These are phyloP conservation scores for Trichoderma semiorbis DNA, from an alignment of 2,329 filamentous ascomycete genomes.

Conservation along the genomic window DNA sequence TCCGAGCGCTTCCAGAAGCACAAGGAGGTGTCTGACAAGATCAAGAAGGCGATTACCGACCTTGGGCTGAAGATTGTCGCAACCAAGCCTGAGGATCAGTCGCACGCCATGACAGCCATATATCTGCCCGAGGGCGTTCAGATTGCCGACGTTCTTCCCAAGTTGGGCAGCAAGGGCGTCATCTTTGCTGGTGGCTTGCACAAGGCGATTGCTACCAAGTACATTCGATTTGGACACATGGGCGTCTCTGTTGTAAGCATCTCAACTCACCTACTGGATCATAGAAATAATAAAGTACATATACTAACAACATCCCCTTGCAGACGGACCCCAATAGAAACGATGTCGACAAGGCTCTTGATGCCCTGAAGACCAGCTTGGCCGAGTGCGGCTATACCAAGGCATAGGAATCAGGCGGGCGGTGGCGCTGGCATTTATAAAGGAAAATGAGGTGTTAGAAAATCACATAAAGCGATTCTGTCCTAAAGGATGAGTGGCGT, in stretches of 20 bases:
- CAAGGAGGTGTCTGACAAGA: constrained; percentile 71
- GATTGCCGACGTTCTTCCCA: constrained; percentile 79
- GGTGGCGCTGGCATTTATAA: constrained; percentile 14
- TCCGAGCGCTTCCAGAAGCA: constrained; percentile 81
- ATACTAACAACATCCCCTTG: background rate
- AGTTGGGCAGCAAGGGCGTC: constrained; percentile 79
- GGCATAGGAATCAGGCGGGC: constrained; percentile 22
- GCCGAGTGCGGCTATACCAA: constrained; percentile 66
- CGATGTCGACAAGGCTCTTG: constrained; percentile 81
- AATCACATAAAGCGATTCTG: background rate
- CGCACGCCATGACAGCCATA: constrained; percentile 96
- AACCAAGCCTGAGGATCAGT: constrained; percentile 80
- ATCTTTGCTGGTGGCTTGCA: constrained; percentile 94
- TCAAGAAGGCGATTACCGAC: constrained; percentile 78
- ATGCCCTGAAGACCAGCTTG: constrained; percentile 71
- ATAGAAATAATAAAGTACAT: background rate
- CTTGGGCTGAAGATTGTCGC: constrained; percentile 87
- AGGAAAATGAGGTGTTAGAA: background rate
- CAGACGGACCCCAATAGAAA: constrained; percentile 70
- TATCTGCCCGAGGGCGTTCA: constrained; percentile 84
- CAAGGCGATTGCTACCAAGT: constrained; percentile 90
- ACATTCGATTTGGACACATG: constrained; percentile 97
- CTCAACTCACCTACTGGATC: background rate
- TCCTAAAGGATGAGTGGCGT: background rate
- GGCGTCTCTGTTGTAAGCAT: constrained; percentile 76